phyloP scores from a whole-genome alignment of 345 rosid genomes.

The Crucihimalaya himalaica region DNA sequence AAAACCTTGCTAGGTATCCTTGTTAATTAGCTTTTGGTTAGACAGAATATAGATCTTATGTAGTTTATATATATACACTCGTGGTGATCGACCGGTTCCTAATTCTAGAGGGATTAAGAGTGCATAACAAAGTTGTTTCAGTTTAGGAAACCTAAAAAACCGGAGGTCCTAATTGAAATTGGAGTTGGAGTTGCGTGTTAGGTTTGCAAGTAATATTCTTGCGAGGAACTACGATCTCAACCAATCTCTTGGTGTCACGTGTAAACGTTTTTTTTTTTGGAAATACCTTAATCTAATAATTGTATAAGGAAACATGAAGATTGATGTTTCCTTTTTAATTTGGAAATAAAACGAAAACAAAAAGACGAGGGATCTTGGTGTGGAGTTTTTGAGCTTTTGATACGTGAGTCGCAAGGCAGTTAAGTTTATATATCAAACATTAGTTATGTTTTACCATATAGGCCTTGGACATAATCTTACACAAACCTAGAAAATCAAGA shows the following conservation, averaged over 20 bases:
- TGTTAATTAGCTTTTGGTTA: not conserved
- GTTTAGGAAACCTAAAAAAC: slow-evolving; percentile 12
- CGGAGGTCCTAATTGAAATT: not conserved
- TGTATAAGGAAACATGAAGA: too few species aligned
- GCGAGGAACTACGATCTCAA: not conserved
- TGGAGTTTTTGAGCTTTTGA: not conserved
- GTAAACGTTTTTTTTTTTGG: not conserved
- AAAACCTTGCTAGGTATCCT: not conserved
- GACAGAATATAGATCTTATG: not conserved
- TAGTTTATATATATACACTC: not conserved
- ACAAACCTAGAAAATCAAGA: not conserved
- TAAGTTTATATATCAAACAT: not conserved
- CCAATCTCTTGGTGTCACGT: not conserved
- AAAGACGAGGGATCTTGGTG: not conserved
- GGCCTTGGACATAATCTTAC: slow-evolving; percentile 10
- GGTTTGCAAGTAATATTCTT: not conserved
- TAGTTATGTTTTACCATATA: not conserved
- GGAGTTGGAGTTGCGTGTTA: slow-evolving; percentile 14
- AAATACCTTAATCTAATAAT: not conserved
- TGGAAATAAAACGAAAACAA: too few species aligned
- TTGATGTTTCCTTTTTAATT: too few species aligned
- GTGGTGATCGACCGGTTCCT: not conserved
- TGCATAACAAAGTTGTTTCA: slow-evolving; percentile 14
- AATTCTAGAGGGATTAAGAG: not conserved
- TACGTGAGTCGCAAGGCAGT: slow-evolving; percentile 4